Conservation (phyloP, 352 stramenopile species). For the Thraustotheca clavata region DNA sequence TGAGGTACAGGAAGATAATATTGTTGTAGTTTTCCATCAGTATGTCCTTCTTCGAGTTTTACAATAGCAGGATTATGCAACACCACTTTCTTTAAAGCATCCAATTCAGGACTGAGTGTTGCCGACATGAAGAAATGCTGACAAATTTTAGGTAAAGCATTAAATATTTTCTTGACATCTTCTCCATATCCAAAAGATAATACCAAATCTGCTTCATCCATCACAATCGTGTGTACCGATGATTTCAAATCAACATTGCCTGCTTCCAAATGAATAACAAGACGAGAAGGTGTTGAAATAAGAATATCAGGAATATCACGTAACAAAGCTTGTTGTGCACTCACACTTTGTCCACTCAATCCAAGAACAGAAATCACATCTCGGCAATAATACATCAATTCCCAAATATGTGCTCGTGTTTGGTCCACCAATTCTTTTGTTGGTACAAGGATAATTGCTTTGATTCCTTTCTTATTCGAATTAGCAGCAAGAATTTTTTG, state of each 20-base stretch:
- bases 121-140: conserved; percentile 98
- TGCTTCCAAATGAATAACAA: conserved; percentile 85
- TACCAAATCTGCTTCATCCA: conserved; percentile 98
- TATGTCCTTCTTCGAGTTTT: conserved; percentile 91
- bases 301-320: conserved; percentile 89
- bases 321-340: conserved; percentile 76
- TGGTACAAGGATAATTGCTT: conserved; percentile 93
- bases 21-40: conserved; percentile 89
- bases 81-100: conserved; percentile 95
- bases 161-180: conserved; percentile 90
- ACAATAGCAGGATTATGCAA: conserved; percentile 96
- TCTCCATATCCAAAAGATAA: conserved; percentile 95
- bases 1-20: conserved; percentile 89
- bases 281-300: conserved; percentile 89
- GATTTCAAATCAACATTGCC: conserved; percentile 77
- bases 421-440: conserved; percentile 97
- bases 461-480: conserved; percentile 37
- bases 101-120: conserved; percentile 93
- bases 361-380: conserved; percentile 89
- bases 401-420: conserved; percentile 81
- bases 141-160: conserved; percentile 94
- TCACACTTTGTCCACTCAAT: conserved; percentile 87
- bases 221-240: conserved; percentile 94
- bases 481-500: conserved; percentile 78
- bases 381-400: conserved; percentile 96